Evolutionary conservation across 306 rosid genomes (phyloP), one percentile per base, ranked within the genome.

Genomic region (Elaeagnus macrophylla): DNA sequence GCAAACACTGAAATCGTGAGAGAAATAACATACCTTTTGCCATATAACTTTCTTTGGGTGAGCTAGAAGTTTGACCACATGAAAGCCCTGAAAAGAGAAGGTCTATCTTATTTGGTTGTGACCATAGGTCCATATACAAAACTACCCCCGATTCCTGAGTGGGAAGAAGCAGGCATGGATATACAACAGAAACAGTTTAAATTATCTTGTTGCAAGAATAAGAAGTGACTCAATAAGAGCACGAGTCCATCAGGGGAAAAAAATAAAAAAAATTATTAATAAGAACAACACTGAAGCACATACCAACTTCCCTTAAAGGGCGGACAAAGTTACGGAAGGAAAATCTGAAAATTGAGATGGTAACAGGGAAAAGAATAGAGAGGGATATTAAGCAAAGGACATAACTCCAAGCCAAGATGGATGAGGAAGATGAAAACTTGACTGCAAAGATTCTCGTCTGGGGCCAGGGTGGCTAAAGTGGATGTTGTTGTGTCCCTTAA

Each of bases 51-150:
- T 78, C 78, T 75, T 90, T 76, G 76, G 96, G 83, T 64, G 94
- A 80, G 71, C 58, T 74, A 81, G n/a, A 60, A 67, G 81, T 59
- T 72, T 78, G 97, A 83, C 80, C 83, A 82, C 76, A 78, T 70
- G 95, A 83, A 76, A 74, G 35, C 84, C 97, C 95, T 86, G 97
- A 90, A 82, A 90, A 68, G 69, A 79, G 79, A 83, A 79, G 32
- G 71, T 64, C 64, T 73, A 38, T 73, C 65, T 65, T 65, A 81
- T 81, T 65, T 61, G 68, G 67, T 54, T 44, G 62, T 2, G 32
- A 25, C 32, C 32, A 68, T 51, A 61, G 72, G 58, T 66, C 72
- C 43, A 46, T 67, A 70, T 41, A 79, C 64, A 72, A 79, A 75
- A 57, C 66, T 60, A 67, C 67, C 70, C 70, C 32, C 4, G 32